Percentiles rank a stretch among this genome's conserved stretches.
phyloP scores from a whole-genome alignment of 2,329 filamentous ascomycete species.

The Ophiosphaerella korrae region DNA sequence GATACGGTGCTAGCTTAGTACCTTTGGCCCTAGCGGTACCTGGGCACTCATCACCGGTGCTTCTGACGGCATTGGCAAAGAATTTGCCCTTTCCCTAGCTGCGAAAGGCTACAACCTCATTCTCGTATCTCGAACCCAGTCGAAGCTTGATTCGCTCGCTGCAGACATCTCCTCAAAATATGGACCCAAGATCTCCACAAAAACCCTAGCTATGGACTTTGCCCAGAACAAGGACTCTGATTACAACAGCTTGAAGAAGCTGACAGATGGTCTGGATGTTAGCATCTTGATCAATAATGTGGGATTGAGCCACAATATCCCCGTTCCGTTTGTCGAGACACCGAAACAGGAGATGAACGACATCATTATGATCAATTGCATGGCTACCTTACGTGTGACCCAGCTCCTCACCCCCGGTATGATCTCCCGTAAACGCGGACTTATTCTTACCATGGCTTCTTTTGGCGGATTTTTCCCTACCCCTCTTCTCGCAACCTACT shows the following conservation, averaged over 20 bases:
- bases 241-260: constrained; percentile 72
- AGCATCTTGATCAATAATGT: constrained; percentile 96
- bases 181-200: constrained; percentile 68
- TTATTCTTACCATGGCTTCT: constrained; percentile 96
- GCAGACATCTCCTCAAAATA: constrained; percentile 75
- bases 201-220: constrained; percentile 91
- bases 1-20: constrained; percentile 65
- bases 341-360: constrained; percentile 77
- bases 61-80: constrained; percentile 95
- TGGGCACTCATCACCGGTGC: constrained; percentile 96
- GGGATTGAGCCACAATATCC: constrained; percentile 90
- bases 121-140: constrained; percentile 92
- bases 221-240: constrained; percentile 77
- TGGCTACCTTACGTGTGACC: constrained; percentile 86
- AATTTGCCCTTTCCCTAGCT: constrained; percentile 90
- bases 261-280: constrained; percentile 76
- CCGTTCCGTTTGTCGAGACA: constrained; percentile 85
- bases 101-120: constrained; percentile 92
- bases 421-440: constrained; percentile 79
- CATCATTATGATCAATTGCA: constrained; percentile 95
- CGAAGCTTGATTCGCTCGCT: constrained; percentile 81
- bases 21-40: constrained; percentile 87
- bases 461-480: constrained; percentile 93
- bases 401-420: constrained; percentile 84
- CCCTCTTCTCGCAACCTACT: constrained; percentile 92